phyloP scores from a whole-genome alignment of 495 filamentous ascomycete genomes.

The Sordaria brevicollis region DNA sequence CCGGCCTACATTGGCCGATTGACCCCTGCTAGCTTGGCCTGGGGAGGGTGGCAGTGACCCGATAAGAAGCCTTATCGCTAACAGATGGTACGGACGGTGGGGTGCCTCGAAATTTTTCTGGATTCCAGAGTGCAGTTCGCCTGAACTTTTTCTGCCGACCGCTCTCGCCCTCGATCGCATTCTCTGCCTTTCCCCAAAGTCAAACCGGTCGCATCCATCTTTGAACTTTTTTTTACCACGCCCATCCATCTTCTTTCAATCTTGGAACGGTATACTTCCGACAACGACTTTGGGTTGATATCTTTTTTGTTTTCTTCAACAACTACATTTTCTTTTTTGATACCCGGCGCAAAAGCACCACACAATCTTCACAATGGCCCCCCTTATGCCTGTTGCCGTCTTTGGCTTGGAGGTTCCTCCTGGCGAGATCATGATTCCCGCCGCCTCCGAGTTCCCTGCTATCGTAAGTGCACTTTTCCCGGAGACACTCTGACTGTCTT shows the following conservation, averaged over 20 bases:
- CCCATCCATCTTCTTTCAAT: background rate
- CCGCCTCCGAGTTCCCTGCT: conserved; percentile 62
- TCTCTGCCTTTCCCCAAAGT: background rate
- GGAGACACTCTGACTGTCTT: background rate
- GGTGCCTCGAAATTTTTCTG: conserved; percentile 14
- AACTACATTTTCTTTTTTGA: background rate
- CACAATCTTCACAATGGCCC: conserved; percentile 15
- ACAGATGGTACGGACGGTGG: conserved; percentile 6
- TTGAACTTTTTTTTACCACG: background rate
- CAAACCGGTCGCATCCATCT: background rate
- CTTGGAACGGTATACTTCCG: background rate
- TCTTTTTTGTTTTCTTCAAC: background rate
- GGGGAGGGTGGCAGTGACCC: conserved; percentile 2
- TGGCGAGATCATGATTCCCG: conserved; percentile 65
- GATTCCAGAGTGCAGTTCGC: background rate
- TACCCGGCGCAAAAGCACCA: background rate
- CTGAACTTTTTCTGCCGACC: conserved; percentile 13
- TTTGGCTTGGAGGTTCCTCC: conserved; percentile 83
- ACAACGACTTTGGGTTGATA: background rate
- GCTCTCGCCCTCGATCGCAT: background rate
- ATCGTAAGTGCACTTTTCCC: conserved; percentile 51
- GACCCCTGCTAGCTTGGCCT: background rate
- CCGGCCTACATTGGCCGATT: background rate
- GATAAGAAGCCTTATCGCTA: conserved; percentile 19
- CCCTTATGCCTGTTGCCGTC: conserved; percentile 60